Evolutionary conservation across 495 filamentous ascomycete genomes (phyloP).

Genomic region (Aspergillus homomorphus): DNA sequence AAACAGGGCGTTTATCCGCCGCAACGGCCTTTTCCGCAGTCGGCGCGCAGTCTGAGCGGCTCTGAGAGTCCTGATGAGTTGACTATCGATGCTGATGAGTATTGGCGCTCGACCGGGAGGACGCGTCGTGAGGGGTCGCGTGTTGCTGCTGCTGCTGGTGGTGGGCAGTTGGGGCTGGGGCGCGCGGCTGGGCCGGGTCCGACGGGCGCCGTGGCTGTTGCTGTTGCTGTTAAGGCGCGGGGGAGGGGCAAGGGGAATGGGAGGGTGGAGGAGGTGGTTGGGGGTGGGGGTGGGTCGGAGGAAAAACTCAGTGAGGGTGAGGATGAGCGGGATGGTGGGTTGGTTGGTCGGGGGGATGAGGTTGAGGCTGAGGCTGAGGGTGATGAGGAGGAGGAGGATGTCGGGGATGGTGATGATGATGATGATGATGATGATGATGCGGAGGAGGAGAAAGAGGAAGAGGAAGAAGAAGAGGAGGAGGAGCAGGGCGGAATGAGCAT

Average conservation of each 20-base stretch:
- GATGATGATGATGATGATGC: background rate
- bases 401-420: background rate
- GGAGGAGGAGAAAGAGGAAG: conserved; percentile 6
- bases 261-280: conserved; percentile 6
- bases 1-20: conserved; percentile 38
- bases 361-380: conserved; percentile 18
- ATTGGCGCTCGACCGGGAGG: conserved; percentile 25
- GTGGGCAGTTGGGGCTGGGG: background rate
- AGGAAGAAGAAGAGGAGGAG: background rate
- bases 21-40: conserved; percentile 32
- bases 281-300: too few species aligned
- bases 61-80: conserved; percentile 49
- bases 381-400: conserved; percentile 5
- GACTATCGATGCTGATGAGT: conserved; percentile 38
- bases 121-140: background rate
- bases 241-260: background rate
- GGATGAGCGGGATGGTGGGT: too few species aligned
- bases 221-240: background rate
- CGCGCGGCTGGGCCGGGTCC: too few species aligned
- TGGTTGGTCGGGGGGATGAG: conserved; percentile 2
- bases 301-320: too few species aligned
- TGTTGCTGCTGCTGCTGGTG: background rate
- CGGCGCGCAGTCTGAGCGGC: conserved; percentile 27
- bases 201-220: background rate
- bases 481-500: background rate